A percentile compares a stretch with the other conserved stretches of the same genome.
phyloP scores from a whole-genome alignment of 2,329 filamentous ascomycete genomes.

The Chaetothyriales sp. region DNA sequence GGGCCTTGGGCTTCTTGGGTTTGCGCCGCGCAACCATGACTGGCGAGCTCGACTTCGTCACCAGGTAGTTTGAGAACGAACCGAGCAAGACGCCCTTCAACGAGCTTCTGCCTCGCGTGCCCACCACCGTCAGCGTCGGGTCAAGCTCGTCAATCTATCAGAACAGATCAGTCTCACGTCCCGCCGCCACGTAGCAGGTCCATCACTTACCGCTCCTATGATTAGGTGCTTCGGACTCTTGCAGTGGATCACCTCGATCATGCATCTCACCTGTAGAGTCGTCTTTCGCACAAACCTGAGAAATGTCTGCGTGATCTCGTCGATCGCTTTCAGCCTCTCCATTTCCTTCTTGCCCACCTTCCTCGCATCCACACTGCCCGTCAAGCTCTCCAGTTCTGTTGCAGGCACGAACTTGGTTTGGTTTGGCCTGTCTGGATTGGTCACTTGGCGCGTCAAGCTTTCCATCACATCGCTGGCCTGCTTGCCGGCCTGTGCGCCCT shows the following conservation, averaged over 20 bases:
- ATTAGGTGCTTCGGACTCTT: slow-evolving; percentile 95
- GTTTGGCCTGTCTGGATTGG: slow-evolving; percentile 20
- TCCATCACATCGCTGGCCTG: slow-evolving; percentile 63
- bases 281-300: slow-evolving; percentile 83
- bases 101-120: slow-evolving; percentile 78
- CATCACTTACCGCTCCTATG: slow-evolving; percentile 59
- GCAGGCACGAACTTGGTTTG: slow-evolving; percentile 22
- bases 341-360: slow-evolving; percentile 53
- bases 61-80: slow-evolving; percentile 93
- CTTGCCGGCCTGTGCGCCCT: slow-evolving; percentile 60
- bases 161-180: slow-evolving; percentile 1
- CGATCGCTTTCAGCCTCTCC: slow-evolving; percentile 67
- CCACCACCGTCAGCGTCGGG: slow-evolving; percentile 84
- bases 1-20: slow-evolving; percentile 50
- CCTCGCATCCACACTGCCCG: slow-evolving; percentile 34
- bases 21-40: slow-evolving; percentile 96
- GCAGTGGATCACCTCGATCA: slow-evolving; percentile 95
- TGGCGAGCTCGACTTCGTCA: slow-evolving; percentile 89
- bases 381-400: slow-evolving; percentile 26
- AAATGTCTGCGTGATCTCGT: slow-evolving; percentile 70
- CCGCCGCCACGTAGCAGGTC: not conserved
- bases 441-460: slow-evolving; percentile 39
- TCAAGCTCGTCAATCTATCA: slow-evolving; percentile 72
- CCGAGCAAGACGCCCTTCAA: slow-evolving; percentile 90
- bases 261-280: slow-evolving; percentile 76